Conservation (phyloP, 441 rosid species). For the Corymbia citriodora region DNA sequence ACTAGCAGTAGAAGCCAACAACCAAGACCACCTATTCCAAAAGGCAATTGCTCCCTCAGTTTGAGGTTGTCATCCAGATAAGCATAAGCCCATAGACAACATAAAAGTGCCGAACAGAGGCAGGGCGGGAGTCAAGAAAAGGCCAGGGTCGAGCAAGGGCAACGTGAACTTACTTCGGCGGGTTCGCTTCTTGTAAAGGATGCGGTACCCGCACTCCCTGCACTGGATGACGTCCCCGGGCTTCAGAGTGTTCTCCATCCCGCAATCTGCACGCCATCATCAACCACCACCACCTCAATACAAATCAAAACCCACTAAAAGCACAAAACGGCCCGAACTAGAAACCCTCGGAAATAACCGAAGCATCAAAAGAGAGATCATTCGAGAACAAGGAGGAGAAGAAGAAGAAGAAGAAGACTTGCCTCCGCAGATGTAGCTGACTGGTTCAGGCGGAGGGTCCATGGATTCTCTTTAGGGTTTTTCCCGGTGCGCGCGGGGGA, state of each 20-base stretch:
- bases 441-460: background rate
- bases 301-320: background rate
- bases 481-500: background rate
- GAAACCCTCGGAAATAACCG: accelerated
- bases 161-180: conserved; percentile 14
- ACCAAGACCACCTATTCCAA: background rate
- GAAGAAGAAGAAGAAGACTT: background rate
- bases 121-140: background rate
- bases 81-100: background rate
- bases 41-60: background rate
- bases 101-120: background rate
- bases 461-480: background rate
- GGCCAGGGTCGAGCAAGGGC: background rate
- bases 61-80: background rate
- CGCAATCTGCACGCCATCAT: background rate
- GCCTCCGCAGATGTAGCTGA: background rate
- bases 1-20: background rate
- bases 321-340: background rate
- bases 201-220: conserved; percentile 96
- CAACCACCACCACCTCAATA: background rate
- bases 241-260: conserved; percentile 46
- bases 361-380: background rate
- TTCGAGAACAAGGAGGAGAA: background rate
- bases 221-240: conserved; percentile 90
- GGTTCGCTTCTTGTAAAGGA: conserved; percentile 90